phyloP scores from a whole-genome alignment of 2,329 filamentous ascomycete genomes.

The Colletotrichum limetticola region DNA sequence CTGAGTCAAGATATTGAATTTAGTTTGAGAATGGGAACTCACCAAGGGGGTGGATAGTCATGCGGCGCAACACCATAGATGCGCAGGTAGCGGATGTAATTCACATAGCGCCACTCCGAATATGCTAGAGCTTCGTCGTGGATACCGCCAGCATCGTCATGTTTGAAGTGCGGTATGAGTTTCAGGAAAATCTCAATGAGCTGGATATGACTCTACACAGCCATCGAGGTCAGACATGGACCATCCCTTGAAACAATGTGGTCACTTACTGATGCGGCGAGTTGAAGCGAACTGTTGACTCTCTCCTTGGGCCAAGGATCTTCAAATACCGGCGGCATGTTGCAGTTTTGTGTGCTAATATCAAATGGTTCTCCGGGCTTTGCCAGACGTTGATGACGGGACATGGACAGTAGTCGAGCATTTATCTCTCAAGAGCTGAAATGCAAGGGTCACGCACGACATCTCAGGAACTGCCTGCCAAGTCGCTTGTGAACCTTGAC shows the following conservation, averaged over 20 bases:
- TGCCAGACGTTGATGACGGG: no score
- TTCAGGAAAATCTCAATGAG: conserved; percentile 34
- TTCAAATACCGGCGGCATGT: conserved; percentile 9
- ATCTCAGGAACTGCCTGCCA: not conserved
- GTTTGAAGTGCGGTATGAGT: conserved; percentile 31
- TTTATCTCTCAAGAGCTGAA: not conserved
- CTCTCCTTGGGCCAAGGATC: conserved; percentile 14
- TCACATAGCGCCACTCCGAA: conserved; percentile 37
- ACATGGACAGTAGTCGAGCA: no score
- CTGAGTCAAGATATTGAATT: not conserved
- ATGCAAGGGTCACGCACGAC: not conserved
- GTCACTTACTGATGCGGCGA: conserved; percentile 7
- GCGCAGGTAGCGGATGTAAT: conserved; percentile 35
- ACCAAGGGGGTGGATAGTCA: conserved; percentile 37
- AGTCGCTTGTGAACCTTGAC: not conserved
- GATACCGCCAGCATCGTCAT: conserved; percentile 16
- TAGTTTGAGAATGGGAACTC: accelerated
- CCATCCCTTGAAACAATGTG: no score
- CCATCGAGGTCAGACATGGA: not conserved
- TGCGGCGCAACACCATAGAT: conserved; percentile 16
- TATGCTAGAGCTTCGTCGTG: conserved; percentile 29
- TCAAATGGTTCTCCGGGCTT: not conserved
- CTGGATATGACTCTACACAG: conserved; percentile 24
- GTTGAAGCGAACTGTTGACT: not conserved
- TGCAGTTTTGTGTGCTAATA: not conserved